Base-by-base conservation (phyloP, 768 basidiomycete genomes). In the Paxillus rubicundulus region DNA sequence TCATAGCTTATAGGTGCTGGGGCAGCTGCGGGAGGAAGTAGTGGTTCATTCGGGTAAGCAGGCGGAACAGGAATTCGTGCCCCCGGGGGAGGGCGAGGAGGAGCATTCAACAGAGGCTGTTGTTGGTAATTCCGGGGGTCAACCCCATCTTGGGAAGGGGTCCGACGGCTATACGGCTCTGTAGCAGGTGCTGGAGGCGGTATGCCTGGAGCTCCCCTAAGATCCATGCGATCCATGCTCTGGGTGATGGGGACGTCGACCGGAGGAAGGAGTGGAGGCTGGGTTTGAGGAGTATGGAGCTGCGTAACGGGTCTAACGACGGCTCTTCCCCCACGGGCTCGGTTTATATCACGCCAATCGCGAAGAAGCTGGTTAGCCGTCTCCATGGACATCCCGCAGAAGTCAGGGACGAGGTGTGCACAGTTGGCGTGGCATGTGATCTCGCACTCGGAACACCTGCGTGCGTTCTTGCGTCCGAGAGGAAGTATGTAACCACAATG, bases 371-470 rank as follows among this genome's bases (percentile, higher is more conserved):
- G 85, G 69, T 98, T 98, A 44, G 97, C 96, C 34, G 92, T 96
- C 72, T 98, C 96, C 96, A 98, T 98, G 34, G 94, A 93, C 95
- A 99, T 98, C 39, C 97, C 97, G 64, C 97, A 99, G 72, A 99
- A 98, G 72, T 99, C 96, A 53, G 97, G 97, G 37, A 99, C 97
- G 52, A 98, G 82, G 70, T 99, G 97, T 1, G 94, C 91, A 72
- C 97, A 99, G 58, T 93, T 90, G 17, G 92, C 93, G 71, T 99
- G 97, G 62, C 94, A 98, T 42, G 96, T 98, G 60, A 98, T 86
- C 63, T 88, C 85, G 73, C 97, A 99, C 70, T 98, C 96, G 0
- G 91, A 86, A 69, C 97, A 99, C 71, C 89, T 89, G 50, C 93
- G 85, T 18, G 96, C 89, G 69, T 98, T 96, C 78, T 98, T 98